Evolutionary conservation across 306 rosid species (phyloP).

Genomic region (Chamaecrista fasciculata): DNA sequence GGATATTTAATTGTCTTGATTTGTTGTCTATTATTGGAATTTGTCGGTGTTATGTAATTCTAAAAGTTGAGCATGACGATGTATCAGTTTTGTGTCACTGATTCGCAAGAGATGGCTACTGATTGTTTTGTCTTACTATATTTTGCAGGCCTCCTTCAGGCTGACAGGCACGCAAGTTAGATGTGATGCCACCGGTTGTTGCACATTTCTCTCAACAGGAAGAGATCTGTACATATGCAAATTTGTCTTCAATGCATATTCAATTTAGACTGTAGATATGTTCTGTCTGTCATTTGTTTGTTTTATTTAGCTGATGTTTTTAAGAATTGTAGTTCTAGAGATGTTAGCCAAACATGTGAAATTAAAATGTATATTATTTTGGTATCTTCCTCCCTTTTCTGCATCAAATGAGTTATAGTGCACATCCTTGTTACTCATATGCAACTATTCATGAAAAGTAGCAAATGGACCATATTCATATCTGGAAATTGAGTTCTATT

Average conservation of each 20-base stretch:
- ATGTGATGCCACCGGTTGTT: neutral
- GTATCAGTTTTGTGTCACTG: neutral
- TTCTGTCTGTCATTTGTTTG: too few relatives aligned
- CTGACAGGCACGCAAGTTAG: neutral
- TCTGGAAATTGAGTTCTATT: neutral
- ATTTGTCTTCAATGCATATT: neutral
- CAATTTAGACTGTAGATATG: too few relatives aligned
- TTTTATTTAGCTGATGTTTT: too few relatives aligned
- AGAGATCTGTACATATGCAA: slow-evolving; percentile 18
- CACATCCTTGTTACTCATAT: neutral
- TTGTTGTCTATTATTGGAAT: neutral
- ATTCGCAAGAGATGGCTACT: neutral
- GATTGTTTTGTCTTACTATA: neutral
- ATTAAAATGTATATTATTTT: neutral
- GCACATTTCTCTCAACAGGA: neutral
- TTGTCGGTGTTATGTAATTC: neutral
- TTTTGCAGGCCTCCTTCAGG: slow-evolving; percentile 13
- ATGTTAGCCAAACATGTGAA: neutral
- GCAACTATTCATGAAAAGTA: too few relatives aligned
- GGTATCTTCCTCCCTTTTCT: neutral
- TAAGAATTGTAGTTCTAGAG: too few relatives aligned
- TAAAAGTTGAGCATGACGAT: neutral
- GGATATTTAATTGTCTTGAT: too few relatives aligned
- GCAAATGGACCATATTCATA: neutral
- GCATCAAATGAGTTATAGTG: neutral